Base-by-base conservation (phyloP, 2,329 filamentous ascomycete species). In the Pyricularia grisea region DNA sequence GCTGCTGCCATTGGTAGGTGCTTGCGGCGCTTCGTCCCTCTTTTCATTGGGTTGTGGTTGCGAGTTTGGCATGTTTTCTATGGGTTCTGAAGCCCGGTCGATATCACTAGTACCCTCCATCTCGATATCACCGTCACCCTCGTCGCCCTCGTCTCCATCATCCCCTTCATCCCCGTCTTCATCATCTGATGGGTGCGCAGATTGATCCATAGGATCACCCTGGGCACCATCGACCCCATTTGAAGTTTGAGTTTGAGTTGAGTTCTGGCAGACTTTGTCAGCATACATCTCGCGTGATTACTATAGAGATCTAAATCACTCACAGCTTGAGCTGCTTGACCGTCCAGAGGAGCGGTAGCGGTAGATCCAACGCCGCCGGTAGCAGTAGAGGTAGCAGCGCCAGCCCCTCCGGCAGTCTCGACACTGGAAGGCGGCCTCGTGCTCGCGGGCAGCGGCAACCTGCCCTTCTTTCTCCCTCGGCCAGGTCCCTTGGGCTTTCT, bases 401-500 rank as follows among this genome's bases (percentile, higher is more conserved):
- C 25, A 30, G 66, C 25, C 7, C n/a, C 66, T 5, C 11, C 28
- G 17, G 42, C 10, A 36, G 64, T 50, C 36, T 42, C 65, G 7
- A 55, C 65, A 28, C 65, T 50, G 3, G 65, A 36, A 10, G 60
- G 67, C n/a, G 67, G 67, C 55, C 67, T 61, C 7, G 67, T 68
- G 60, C 60, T 68, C 9, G 58, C 33, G 12, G 60, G 67, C 30
- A 55, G 92, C 3, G 80, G 79, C 73, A 82, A 76, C 77, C 90
- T 92, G 79, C 90, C 92, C 85, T 91, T 94, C 84, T 90, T 94
- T 71, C 88, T 85, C 20, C 92, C 92, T 71, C 93, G 87, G 9
- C 92, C 92, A 50, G 91, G 88, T 0, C 92, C 84, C 78, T 92
- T 94, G 66, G 86, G 83, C 82, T 94, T 97, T 77, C 92, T 90